Conservation (phyloP, 2,329 filamentous ascomycete genomes). For the Tolypocladium sp. region DNA sequence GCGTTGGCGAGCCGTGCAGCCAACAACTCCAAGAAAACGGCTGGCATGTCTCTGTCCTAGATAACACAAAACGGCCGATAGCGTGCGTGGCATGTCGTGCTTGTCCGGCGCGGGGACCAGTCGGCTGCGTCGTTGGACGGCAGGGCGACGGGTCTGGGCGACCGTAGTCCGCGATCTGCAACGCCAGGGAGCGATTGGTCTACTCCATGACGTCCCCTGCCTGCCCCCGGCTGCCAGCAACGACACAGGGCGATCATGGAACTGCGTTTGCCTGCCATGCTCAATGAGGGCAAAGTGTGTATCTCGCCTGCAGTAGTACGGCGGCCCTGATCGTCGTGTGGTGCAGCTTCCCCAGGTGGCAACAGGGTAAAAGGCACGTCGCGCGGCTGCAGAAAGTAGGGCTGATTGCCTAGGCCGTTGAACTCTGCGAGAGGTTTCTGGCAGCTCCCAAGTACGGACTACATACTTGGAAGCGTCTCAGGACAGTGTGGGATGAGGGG, state of each 20-base stretch:
- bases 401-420: neutral
- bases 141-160: neutral
- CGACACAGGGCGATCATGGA: neutral
- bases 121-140: neutral
- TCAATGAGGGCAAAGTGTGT: neutral
- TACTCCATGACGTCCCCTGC: neutral
- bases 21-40: neutral
- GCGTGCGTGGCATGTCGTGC: neutral
- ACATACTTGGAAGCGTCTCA: neutral
- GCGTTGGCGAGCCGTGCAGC: neutral
- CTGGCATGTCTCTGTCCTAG: neutral
- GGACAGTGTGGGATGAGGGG: neutral
- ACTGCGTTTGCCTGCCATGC: neutral
- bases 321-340: neutral
- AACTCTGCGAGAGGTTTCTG: neutral
- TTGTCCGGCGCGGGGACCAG: neutral
- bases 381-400: neutral
- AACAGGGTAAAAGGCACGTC: neutral
- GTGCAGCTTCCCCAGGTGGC: neutral
- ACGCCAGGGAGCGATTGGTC: neutral
- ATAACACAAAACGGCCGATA: neutral
- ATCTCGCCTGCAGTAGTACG: neutral
- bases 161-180: neutral
- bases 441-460: neutral
- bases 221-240: neutral